Base-by-base conservation (phyloP, 1,284 basidiomycete species). In the Moniliophthora roreri region DNA sequence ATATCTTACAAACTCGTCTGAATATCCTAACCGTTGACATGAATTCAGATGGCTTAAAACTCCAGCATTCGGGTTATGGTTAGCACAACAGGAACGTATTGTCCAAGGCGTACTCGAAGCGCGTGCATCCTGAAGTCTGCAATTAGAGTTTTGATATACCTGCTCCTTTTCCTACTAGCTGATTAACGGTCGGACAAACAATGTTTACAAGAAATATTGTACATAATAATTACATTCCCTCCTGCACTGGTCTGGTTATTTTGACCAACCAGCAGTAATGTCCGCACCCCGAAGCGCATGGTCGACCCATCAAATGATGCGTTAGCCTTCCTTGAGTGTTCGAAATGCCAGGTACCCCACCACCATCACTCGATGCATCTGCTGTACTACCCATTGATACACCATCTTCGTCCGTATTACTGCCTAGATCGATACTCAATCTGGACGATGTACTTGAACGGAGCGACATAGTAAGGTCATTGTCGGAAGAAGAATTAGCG, bases 21-120 rank as follows among this genome's bases (percentile, higher is more conserved):
- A 40, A 21, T 39, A 28, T 23, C 15, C 35, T 41, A 18, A 11
- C 48, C 38, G 28, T 37, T 11, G 20, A 37, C 26, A 7, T 39
- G 11, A 37, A 45, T 49, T 16, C 38, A 73, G 76, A 48, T 90
- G 88, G 84, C 60, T 91, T 48, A 79, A 82, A 62, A 85, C 82
- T 8, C 85, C 86, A 0, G 79, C 84, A 11, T 92, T 92, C 69
- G 89, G 85, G 8, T 59, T 87, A 38, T 92, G 89, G 89, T 71
- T 92, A 26, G 84, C 84, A 15, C 73, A 76, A 59, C 87, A 91
- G 67, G 89, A 91, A 60, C 79, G 82, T 37, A 78, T 87, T 48
- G 83, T 90, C 40, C 75, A 81, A 51, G 68, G 68, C 28, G 79
- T 84, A 23, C 64, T 88, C 28, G 11, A 32, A 32, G 28, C 6